A percentile compares a stretch with the other conserved stretches of the same genome.
Evolutionary conservation across 176 grass and related monocot species (phyloP).

Genomic region (Poa pratensis): DNA sequence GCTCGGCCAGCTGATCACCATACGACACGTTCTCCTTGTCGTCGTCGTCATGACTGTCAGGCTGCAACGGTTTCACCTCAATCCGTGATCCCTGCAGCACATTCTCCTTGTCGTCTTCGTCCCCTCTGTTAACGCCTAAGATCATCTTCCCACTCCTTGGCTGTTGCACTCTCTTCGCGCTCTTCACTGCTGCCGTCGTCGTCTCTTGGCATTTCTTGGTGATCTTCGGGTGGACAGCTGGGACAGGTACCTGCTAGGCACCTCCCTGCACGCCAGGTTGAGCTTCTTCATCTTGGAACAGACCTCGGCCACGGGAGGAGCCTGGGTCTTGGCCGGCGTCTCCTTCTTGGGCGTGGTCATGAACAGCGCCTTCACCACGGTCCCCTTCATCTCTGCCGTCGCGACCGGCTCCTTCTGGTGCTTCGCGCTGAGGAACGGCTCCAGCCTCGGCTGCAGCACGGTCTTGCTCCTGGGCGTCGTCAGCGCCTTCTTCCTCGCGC

Average conservation of each 20-base stretch:
- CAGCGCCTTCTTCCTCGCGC: constrained; percentile 52
- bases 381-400: constrained; percentile 36
- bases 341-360: constrained; percentile 53
- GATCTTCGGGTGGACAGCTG: constrained; percentile 37
- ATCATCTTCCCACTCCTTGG: constrained; percentile 50
- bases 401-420: constrained; percentile 45
- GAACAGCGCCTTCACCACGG: constrained; percentile 59
- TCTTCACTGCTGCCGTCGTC: neutral
- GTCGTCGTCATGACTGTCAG: constrained; percentile 47
- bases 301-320: constrained; percentile 40
- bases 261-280: constrained; percentile 54
- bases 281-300: constrained; percentile 59
- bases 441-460: constrained; percentile 38
- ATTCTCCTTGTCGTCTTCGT: no score
- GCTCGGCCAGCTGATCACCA: constrained; percentile 10
- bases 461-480: constrained; percentile 54
- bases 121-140: constrained; percentile 12
- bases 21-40: constrained; percentile 71
- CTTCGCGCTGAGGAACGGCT: constrained; percentile 55
- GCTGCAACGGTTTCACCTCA: neutral
- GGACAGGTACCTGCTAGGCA: constrained; percentile 81
- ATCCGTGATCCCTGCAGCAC: constrained; percentile 26
- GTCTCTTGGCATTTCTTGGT: constrained; percentile 50
- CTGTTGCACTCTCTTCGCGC: constrained; percentile 26
- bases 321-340: constrained; percentile 45